Evolutionary conservation across 2,329 filamentous ascomycete species (phyloP).

Genomic region (Xylaria sp.): DNA sequence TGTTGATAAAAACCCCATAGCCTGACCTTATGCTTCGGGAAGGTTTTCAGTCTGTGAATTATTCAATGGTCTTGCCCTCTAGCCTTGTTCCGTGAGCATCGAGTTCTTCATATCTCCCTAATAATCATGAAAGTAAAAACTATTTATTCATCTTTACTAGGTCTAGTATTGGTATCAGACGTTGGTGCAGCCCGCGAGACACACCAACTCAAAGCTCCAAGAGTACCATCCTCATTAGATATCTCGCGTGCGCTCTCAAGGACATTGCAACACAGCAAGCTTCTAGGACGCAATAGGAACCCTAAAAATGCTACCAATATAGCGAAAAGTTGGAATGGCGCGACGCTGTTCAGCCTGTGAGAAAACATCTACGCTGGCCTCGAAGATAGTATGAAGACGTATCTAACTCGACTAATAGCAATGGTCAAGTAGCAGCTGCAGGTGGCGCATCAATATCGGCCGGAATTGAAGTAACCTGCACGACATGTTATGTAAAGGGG

Average conservation of each 20-base stretch:
- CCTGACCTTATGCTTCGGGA: background rate
- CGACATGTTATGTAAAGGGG: conserved; percentile 62
- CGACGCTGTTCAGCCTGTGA: conserved; percentile 51
- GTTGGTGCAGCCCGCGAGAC: background rate
- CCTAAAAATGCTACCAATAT: conserved; percentile 49
- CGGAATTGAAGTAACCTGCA: conserved; percentile 57
- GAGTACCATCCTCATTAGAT: background rate
- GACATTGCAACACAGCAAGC: conserved; percentile 6
- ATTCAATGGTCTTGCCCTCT: background rate
- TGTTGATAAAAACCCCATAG: conserved; percentile 5
- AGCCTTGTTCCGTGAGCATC: background rate
- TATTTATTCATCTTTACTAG: conserved; percentile 12
- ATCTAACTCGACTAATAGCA: conserved; percentile 29
- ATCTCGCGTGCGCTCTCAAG: conserved; percentile 15
- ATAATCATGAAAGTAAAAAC: conserved; percentile 16
- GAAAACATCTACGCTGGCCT: conserved; percentile 20
- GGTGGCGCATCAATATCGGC: conserved; percentile 38
- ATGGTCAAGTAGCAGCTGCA: conserved; percentile 21
- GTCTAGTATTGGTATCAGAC: conserved; percentile 17
- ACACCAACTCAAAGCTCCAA: background rate
- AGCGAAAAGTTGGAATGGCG: conserved; percentile 55
- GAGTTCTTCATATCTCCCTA: background rate
- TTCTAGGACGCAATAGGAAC: conserved; percentile 19
- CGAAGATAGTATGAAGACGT: background rate
- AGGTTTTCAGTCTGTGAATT: background rate